Conservation (phyloP, 129 eudicot species). For the Lactuca sativa region DNA sequence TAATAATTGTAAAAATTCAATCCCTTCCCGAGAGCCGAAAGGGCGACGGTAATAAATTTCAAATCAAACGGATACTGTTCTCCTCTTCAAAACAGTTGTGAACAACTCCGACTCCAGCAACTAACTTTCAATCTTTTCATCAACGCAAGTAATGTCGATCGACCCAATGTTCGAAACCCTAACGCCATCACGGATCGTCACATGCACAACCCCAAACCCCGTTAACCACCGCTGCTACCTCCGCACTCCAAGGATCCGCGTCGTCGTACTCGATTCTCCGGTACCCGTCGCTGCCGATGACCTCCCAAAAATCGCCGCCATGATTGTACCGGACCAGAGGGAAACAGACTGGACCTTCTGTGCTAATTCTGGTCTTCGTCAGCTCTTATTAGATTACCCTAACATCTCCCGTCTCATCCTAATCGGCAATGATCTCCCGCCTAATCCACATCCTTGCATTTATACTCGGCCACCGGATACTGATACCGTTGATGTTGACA, state of each 20-base stretch:
- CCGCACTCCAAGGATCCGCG: conserved; percentile 43
- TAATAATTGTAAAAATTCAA: too few relatives aligned
- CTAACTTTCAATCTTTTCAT: neutral
- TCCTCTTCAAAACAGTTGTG: neutral
- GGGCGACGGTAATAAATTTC: neutral
- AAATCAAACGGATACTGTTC: conserved; percentile 12
- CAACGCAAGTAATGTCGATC: conserved; percentile 35
- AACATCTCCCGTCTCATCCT: conserved; percentile 75
- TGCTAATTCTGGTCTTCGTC: conserved; percentile 70
- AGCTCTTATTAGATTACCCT: conserved; percentile 44
- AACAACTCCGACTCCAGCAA: conserved; percentile 1
- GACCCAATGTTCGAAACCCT: conserved; percentile 47
- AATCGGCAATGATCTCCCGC: conserved; percentile 44
- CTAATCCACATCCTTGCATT: conserved; percentile 5
- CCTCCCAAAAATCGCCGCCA: conserved; percentile 55
- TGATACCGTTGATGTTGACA: neutral
- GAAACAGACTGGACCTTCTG: conserved; percentile 85
- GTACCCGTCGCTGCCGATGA: conserved; percentile 1
- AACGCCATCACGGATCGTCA: conserved; percentile 62
- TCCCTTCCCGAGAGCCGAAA: neutral
- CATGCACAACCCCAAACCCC: conserved; percentile 63
- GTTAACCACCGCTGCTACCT: conserved; percentile 22
- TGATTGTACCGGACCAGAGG: conserved; percentile 67
- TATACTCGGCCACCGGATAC: conserved; percentile 31
- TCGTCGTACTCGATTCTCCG: conserved; percentile 81